Percentiles rank a stretch among this genome's conserved stretches.
These are phyloP conservation scores for Syzygium grande DNA, from an alignment of 345 rosid species.

Conservation along the genomic window DNA sequence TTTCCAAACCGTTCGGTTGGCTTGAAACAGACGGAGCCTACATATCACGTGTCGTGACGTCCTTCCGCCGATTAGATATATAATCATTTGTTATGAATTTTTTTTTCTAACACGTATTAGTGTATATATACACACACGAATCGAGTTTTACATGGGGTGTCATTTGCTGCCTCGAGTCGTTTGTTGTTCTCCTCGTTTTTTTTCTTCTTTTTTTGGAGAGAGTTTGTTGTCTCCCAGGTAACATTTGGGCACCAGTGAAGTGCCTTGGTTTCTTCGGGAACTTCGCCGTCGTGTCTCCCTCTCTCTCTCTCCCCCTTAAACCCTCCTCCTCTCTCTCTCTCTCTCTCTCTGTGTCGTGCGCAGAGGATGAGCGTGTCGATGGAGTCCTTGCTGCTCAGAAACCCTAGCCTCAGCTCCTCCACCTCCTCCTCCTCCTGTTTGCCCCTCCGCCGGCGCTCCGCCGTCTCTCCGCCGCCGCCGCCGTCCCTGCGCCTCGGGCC, in stretches of 20 bases:
- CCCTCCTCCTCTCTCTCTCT: background rate
- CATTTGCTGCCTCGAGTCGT: too few species aligned
- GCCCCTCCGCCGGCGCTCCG: background rate
- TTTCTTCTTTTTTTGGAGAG: background rate
- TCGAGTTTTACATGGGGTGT: too few species aligned
- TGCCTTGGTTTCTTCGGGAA: background rate
- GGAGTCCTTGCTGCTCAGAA: slow-evolving; percentile 2
- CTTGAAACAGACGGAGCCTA: background rate
- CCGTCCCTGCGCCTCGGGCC: background rate
- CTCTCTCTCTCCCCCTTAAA: background rate
- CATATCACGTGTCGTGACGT: background rate
- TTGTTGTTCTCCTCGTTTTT: background rate
- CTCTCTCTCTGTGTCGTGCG: background rate
- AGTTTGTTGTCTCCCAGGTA: background rate
- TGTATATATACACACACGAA: background rate
- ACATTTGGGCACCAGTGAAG: background rate
- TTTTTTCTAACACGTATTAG: background rate
- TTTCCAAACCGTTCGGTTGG: background rate
- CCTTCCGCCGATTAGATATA: background rate
- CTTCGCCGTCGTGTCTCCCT: background rate
- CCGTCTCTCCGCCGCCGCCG: background rate
- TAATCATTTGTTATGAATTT: background rate
- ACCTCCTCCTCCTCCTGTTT: background rate
- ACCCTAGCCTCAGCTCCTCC: background rate
- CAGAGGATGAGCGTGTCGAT: slow-evolving; percentile 1